Base-by-base conservation (phyloP, 2,329 filamentous ascomycete species). In the Aspergillus brasiliensis region DNA sequence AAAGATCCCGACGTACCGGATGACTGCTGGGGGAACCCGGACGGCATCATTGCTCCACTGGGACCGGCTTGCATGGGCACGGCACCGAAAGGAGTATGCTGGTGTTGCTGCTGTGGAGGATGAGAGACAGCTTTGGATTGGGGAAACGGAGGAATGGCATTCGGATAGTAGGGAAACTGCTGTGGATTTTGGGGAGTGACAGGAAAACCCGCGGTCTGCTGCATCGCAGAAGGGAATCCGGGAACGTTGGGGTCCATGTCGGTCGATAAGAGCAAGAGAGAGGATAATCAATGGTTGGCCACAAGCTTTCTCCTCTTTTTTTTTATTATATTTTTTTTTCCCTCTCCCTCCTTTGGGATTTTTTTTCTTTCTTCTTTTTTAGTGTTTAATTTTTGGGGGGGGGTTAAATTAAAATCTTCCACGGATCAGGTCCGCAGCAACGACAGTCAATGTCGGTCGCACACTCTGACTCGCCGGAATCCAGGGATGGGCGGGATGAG, bases 31-130 rank as follows among this genome's bases (percentile, higher is more conserved):
- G 73, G 69, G 57, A 73, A 76, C 25, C 71, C 70, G 28, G 69
- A 64, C 46, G 75, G 70, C 68, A 77, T 76, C 72, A 77, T 75
- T 65, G 70, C 69, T 71, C 74, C 74, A 67, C 72, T 69, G 57
- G 73, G 71, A 59, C 65, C 71, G 44, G 72, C 66, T 63, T 77
- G 75, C 69, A 75, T 64, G 51, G 72, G 68, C 63, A 75, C 69
- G 51, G 69, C 65, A 61, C 70, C 71, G 62, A 75, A 76, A 63
- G 73, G 70, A 67, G 52, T 28, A 31, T 44, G 34, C 49, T 52
- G 49, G 13, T 69, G 69, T 57, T 70, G 69, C 51, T 71, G 69
- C 40, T 63, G 66, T 42, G 51, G 23, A 52, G 65, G 68, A 51
- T 75, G 72, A 56, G 66, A 64, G n/a, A 69, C 68, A 46, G 67